phyloP scores from a whole-genome alignment of 495 filamentous ascomycete species.

The Neurospora sp. region DNA sequence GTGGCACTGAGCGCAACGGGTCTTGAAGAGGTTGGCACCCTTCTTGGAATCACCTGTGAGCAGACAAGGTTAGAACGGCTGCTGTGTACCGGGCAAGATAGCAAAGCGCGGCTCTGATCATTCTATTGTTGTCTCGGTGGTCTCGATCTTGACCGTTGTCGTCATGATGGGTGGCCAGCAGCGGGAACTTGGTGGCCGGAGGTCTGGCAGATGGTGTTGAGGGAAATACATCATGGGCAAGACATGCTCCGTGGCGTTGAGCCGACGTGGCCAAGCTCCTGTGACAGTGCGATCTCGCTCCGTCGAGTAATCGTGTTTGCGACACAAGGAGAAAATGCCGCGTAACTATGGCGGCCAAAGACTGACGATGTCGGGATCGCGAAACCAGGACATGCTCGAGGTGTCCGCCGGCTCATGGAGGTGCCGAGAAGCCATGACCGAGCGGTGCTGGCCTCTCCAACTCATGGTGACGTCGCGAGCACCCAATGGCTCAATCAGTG shows the following conservation, averaged over 20 bases:
- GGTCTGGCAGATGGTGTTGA: not conserved
- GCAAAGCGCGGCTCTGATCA: not conserved
- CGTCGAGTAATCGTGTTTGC: slow-evolving; percentile 1
- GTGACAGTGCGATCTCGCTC: not conserved
- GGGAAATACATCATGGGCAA: not conserved
- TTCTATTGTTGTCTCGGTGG: not conserved
- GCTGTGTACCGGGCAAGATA: not conserved
- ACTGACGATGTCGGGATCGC: not conserved
- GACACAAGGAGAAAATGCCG: slow-evolving; percentile 28
- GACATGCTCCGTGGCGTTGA: not conserved
- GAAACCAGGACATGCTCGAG: not conserved
- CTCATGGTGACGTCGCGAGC: not conserved
- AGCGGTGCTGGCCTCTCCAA: not conserved
- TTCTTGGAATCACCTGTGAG: slow-evolving; percentile 81
- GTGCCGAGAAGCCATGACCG: not conserved
- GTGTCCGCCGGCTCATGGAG: not conserved
- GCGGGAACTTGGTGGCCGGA: not conserved
- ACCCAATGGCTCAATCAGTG: slow-evolving; percentile 10
- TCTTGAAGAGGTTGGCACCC: slow-evolving; percentile 99
- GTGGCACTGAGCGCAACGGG: slow-evolving; percentile 97
- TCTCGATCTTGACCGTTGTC: not conserved
- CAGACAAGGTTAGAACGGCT: slow-evolving; percentile 24
- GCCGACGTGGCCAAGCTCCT: not conserved
- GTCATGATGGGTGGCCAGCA: not conserved
- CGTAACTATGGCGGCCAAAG: slow-evolving; percentile 6